A percentile compares a stretch with the other conserved stretches of the same genome.
Evolutionary conservation across 1,284 basidiomycete genomes (phyloP).

Genomic region (Serendipita sp.): DNA sequence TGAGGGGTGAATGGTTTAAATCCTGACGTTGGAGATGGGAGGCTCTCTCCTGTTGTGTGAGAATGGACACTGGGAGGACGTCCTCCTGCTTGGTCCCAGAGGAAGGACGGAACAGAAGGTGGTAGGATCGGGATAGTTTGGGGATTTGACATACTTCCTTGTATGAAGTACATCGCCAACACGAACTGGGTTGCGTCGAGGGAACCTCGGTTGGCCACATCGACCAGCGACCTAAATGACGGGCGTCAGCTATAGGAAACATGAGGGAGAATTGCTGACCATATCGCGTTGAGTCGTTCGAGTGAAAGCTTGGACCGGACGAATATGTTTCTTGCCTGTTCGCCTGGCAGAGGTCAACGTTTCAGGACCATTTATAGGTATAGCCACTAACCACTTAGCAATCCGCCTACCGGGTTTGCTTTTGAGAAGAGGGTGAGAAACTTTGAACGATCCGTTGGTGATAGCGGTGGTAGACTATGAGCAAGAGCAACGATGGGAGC

Average conservation of each 20-base stretch:
- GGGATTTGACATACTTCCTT: conserved; percentile 75
- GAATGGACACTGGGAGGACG: conserved; percentile 23
- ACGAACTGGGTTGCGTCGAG: conserved; percentile 89
- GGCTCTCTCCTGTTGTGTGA: conserved; percentile 8
- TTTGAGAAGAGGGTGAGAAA: conserved; percentile 68
- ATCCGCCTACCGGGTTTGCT: conserved; percentile 58
- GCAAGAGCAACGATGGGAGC: conserved; percentile 32
- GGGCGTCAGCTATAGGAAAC: background rate
- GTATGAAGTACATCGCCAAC: conserved; percentile 94
- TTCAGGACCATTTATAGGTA: background rate
- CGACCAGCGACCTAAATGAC: conserved; percentile 68
- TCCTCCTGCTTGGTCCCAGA: conserved; percentile 77
- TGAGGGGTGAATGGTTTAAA: conserved; percentile 30
- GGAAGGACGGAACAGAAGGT: conserved; percentile 61
- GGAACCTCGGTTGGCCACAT: conserved; percentile 82
- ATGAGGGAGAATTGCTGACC: conserved; percentile 35
- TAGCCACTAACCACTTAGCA: conserved; percentile 48
- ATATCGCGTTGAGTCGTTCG: conserved; percentile 87
- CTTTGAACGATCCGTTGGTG: conserved; percentile 67
- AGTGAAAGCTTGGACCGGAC: conserved; percentile 83
- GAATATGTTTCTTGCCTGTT: conserved; percentile 86
- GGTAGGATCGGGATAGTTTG: conserved; percentile 53
- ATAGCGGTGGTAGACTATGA: conserved; percentile 44
- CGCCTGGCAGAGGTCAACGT: conserved; percentile 34
- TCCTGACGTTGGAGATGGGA: conserved; percentile 14